Evolutionary conservation across 2,329 filamentous ascomycete species (phyloP), one percentile per base, ranked within the genome.

Genomic region (Xylariales sp.): DNA sequence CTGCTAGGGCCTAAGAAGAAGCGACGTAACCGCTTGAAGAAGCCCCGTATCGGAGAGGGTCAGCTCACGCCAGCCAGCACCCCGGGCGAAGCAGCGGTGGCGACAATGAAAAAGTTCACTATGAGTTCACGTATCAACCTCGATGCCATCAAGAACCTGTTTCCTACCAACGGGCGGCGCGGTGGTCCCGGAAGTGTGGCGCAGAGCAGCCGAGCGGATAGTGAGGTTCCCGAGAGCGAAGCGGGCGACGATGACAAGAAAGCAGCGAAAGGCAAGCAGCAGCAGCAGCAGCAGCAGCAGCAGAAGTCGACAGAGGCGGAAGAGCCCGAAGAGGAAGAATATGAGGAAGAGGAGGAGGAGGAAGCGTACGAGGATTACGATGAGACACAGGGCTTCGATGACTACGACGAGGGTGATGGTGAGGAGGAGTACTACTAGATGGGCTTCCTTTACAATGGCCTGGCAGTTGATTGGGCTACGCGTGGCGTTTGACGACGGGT

Each of bases 111-210:
- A 57, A 76, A 78, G 12, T 70, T 83, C 31, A 76, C 75, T 1
- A 84, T 81, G 61, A 86, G 81, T 45, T 85, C 81, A 60, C 82
- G 85, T 53, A 85, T 89, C 55, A 87, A 88, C 50, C 88, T 88
- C 58, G 74, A 77, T 38, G 75, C 73, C 25, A 74, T 83, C 45
- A 65, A 70, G 30, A 72, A 67, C 41, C 68, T 83, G 17, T 81
- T 82, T 44, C 8, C 17, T 13, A 69, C 74, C 48, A 58, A 63
- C 48, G 58, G 61, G 16, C 63, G 66, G 45, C 23, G 23, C 25
- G 36, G 55, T 2, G 70, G 68, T 0, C 66, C 71, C 1, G 74
- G 73, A 1, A 76, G 71, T 40, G 63, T 65, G 35, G 55, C 52
- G 12, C 52, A 56, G 5, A 65, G 60, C 29, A 65, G 61, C 40